A percentile compares a stretch with the other conserved stretches of the same genome.
Conservation (phyloP, 306 rosid species). For the Medicago truncatula region DNA sequence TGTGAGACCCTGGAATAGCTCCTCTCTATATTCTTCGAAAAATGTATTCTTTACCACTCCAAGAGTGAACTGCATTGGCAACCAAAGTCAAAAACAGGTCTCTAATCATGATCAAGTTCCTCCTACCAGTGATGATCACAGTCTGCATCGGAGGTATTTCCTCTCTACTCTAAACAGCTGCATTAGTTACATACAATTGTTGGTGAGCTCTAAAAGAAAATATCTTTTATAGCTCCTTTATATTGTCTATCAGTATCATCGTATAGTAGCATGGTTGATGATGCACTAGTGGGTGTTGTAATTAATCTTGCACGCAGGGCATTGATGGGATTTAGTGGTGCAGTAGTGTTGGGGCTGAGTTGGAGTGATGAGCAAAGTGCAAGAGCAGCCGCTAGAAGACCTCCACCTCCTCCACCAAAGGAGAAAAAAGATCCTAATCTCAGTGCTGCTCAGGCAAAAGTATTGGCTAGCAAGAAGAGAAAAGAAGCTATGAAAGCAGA, state of each 20-base stretch:
- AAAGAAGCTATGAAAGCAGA: constrained; percentile 85
- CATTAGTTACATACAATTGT: not conserved
- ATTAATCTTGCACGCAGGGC: constrained; percentile 49
- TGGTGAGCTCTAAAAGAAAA: not conserved
- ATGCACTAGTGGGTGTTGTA: constrained; percentile 9
- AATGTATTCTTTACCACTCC: constrained; percentile 24
- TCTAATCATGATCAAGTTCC: constrained; percentile 31
- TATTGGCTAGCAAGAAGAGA: constrained; percentile 86
- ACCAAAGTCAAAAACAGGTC: constrained; percentile 33
- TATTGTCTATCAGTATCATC: not conserved
- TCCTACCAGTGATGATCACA: not conserved
- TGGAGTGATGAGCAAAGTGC: constrained; percentile 52
- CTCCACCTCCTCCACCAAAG: constrained; percentile 66
- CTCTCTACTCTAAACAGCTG: constrained; percentile 1
- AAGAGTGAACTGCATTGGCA: constrained; percentile 40
- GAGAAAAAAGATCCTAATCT: constrained; percentile 86
- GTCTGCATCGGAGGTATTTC: constrained; percentile 57
- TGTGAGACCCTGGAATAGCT: constrained; percentile 32
- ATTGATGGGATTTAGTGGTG: constrained; percentile 60
- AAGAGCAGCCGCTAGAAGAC: constrained; percentile 72
- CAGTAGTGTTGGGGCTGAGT: constrained; percentile 45
- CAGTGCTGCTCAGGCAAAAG: constrained; percentile 82
- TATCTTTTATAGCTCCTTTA: not conserved
- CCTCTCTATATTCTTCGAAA: constrained; percentile 5
- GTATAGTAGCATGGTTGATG: not conserved